Conservation (phyloP, 2,329 filamentous ascomycete genomes). For the Cadophora sp. region DNA sequence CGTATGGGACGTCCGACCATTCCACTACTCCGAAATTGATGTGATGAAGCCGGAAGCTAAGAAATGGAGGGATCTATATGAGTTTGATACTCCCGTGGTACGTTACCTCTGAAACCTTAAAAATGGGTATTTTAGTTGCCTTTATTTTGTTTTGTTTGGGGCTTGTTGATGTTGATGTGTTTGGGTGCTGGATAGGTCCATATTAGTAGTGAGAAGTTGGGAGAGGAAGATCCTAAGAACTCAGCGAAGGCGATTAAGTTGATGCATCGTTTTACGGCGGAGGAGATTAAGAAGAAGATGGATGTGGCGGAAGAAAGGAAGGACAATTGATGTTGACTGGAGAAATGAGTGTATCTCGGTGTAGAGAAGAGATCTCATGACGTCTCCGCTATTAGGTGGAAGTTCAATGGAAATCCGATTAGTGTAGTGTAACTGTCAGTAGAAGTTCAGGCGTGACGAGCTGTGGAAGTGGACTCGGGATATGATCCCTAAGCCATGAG, state of each 20-base stretch:
- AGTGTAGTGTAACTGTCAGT: too few relatives aligned
- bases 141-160: background rate
- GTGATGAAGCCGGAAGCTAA: conserved; percentile 68
- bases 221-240: conserved; percentile 55
- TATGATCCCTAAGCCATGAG: too few relatives aligned
- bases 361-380: background rate
- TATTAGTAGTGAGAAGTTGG: conserved; percentile 62
- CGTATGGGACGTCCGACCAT: conserved; percentile 71
- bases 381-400: too few relatives aligned
- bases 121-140: background rate
- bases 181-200: conserved; percentile 55
- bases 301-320: conserved; percentile 51
- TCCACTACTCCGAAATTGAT: conserved; percentile 73
- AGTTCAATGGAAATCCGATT: too few relatives aligned
- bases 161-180: conserved; percentile 1
- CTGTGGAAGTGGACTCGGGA: too few relatives aligned
- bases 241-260: conserved; percentile 64
- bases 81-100: conserved; percentile 84
- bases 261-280: conserved; percentile 77
- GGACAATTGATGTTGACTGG: background rate
- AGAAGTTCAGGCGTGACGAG: too few relatives aligned
- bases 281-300: conserved; percentile 73
- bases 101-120: conserved; percentile 20
- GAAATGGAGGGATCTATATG: conserved; percentile 76
- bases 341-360: background rate